These are phyloP conservation scores for Blastobotrys chiropterorum DNA, from an alignment of 805 yeast species.

Conservation along the genomic window DNA sequence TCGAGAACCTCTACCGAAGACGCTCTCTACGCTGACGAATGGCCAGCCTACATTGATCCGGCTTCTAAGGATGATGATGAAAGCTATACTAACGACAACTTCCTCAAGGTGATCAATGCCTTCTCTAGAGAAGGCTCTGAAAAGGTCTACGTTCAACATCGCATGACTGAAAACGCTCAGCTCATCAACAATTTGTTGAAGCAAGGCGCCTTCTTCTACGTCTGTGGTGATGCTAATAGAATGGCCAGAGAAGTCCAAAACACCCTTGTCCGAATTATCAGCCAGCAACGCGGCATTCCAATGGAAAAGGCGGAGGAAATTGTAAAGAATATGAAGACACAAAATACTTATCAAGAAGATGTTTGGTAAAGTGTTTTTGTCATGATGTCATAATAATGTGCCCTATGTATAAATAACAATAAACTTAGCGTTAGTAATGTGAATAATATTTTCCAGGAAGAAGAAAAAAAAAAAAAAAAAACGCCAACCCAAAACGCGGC, in stretches of 20 bases:
- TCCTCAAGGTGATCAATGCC: constrained; percentile 62
- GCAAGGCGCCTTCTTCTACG: constrained; percentile 81
- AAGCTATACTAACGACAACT: constrained; percentile 16
- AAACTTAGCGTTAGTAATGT: too few relatives aligned
- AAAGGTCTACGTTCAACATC: constrained; percentile 81
- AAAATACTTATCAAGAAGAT: constrained; percentile 93
- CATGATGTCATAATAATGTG: not conserved
- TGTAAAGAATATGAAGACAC: constrained; percentile 70
- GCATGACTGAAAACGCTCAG: constrained; percentile 44
- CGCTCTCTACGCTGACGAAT: constrained; percentile 80
- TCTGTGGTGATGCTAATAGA: constrained; percentile 92
- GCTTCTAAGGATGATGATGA: constrained; percentile 11
- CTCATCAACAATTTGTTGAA: constrained; percentile 46
- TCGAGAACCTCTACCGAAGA: constrained; percentile 77
- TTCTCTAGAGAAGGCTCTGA: constrained; percentile 71
- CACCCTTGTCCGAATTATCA: constrained; percentile 57
- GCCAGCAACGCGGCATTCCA: constrained; percentile 55
- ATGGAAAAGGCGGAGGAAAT: constrained; percentile 68
- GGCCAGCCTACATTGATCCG: constrained; percentile 54
- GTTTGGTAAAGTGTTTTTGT: constrained; percentile 60
- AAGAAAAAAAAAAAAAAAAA: too few relatives aligned
- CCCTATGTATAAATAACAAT: not conserved
- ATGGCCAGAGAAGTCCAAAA: constrained; percentile 94
- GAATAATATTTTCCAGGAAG: too few relatives aligned
- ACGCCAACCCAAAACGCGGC: too few relatives aligned